phyloP scores from a whole-genome alignment of 2,329 filamentous ascomycete species.

The Botrytis sinoallii region DNA sequence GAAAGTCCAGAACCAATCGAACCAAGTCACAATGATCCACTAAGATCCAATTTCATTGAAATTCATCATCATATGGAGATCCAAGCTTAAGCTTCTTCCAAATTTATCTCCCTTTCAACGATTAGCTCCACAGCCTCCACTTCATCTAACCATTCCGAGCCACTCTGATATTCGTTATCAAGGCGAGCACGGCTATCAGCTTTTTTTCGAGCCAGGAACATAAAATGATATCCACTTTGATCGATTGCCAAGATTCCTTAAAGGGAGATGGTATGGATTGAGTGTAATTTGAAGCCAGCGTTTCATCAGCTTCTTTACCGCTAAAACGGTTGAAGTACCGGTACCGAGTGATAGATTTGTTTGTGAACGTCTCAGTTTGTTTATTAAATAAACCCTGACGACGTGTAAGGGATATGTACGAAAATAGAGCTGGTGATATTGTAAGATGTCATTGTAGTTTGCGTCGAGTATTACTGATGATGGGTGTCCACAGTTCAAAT shows the following conservation, averaged over 20 bases:
- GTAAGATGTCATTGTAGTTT: background rate
- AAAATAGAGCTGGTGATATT: background rate
- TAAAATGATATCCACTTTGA: background rate
- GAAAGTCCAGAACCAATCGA: conserved; percentile 11
- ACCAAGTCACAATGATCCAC: background rate
- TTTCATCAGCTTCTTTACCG: background rate
- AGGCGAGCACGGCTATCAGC: background rate
- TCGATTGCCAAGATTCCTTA: background rate
- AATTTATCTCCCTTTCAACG: background rate
- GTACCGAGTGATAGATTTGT: background rate
- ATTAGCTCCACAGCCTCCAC: background rate
- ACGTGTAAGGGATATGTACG: background rate
- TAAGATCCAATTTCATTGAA: background rate
- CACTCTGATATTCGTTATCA: background rate
- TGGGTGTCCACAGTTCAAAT: background rate
- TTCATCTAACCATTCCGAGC: background rate
- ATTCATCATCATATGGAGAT: conserved; percentile 6
- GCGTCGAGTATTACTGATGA: background rate
- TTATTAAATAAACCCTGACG: background rate
- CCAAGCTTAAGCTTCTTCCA: conserved; percentile 1
- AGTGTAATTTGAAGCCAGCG: background rate
- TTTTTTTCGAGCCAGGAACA: background rate
- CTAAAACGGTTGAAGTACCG: background rate
- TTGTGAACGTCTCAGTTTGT: background rate
- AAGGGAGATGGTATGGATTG: background rate